Evolutionary conservation across 768 basidiomycete genomes (phyloP).

Genomic region (Leucosporidium creatinivorum): DNA sequence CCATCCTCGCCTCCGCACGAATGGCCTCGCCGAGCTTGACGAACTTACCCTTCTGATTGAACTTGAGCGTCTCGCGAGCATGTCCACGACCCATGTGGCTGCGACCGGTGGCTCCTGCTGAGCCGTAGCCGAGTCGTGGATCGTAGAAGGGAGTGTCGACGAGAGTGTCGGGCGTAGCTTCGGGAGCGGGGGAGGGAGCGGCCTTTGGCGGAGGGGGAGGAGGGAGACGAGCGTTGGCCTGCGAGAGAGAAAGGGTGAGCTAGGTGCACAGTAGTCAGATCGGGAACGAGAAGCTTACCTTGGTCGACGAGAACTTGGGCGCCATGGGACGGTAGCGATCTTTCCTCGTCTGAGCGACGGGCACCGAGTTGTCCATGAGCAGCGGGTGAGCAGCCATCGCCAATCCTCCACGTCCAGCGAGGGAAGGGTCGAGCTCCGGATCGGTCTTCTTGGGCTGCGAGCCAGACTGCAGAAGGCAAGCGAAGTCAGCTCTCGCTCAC

Average conservation of each 20-base stretch:
- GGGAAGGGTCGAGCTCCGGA: constrained; percentile 49
- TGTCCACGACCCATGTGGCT: constrained; percentile 56
- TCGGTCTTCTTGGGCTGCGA: constrained; percentile 20
- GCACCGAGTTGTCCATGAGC: constrained; percentile 56
- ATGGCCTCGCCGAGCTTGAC: constrained; percentile 46
- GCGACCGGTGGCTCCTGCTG: constrained; percentile 58
- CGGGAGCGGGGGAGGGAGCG: constrained; percentile 37
- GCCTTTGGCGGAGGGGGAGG: constrained; percentile 44
- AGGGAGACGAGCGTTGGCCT: constrained; percentile 68
- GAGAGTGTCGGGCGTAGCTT: constrained; percentile 22
- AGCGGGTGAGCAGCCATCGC: constrained; percentile 88
- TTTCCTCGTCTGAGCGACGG: constrained; percentile 63
- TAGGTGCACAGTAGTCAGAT: not conserved
- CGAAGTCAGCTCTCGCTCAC: constrained; percentile 39
- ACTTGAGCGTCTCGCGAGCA: constrained; percentile 61
- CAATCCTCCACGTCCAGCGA: constrained; percentile 71
- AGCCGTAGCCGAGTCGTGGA: constrained; percentile 36
- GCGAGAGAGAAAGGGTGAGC: not conserved
- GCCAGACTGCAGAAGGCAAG: constrained; percentile 35
- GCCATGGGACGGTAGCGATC: constrained; percentile 97
- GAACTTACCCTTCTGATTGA: constrained; percentile 87
- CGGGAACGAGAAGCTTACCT: constrained; percentile 46
- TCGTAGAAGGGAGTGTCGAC: constrained; percentile 39
- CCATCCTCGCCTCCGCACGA: constrained; percentile 61
- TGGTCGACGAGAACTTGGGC: constrained; percentile 95